Evolutionary conservation across 2,329 filamentous ascomycete genomes (phyloP), one percentile per base, ranked within the genome.

Genomic region (Diaporthe nobilis): DNA sequence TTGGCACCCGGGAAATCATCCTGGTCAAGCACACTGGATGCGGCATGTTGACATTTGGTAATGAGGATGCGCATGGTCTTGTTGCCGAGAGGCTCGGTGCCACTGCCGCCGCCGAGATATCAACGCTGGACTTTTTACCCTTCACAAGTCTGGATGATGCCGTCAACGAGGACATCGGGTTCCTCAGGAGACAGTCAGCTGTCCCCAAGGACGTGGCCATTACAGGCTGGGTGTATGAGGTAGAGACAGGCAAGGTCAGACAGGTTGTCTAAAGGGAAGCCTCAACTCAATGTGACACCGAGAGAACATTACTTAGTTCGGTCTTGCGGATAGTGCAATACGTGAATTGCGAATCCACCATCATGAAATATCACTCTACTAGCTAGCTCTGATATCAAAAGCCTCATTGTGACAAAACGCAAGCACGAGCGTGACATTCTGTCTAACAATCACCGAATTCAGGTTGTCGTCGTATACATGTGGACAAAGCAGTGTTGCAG

Each of bases 181-280:
- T 90, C 78, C 81, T 97, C 78, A 90, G 89, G 82, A 86, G 82
- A 68, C 90, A 87, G 65, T 89, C 89, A 72, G 86, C 93, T 22
- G 87, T 96, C 7, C 86, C 92, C 28, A 86, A 92, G 28, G 85
- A 85, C 37, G 88, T 94, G 4, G 84, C 85, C 0, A 87, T 96
- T 61, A 93, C 90, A 8, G 94, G 94, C 0, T 96, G 94, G 90
- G 85, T 96, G 2, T 96, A 95, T 84, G 92, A 95, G 80, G 93
- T 96, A 57, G 91, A 94, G 86, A 95, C 90, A 1, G 94, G 94
- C 0, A 92, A 87, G 47, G 75, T 49, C 37, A 71, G 57, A 20
- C 75, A 68, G 28, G 31, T 77, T 37, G 75, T 58, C 28, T 76
- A 37, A 72, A 28, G 25, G 7, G 31, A 39, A 6, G 22, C 25